phyloP scores from a whole-genome alignment of 2,329 filamentous ascomycete genomes.

The Colletotrichum karsti region DNA sequence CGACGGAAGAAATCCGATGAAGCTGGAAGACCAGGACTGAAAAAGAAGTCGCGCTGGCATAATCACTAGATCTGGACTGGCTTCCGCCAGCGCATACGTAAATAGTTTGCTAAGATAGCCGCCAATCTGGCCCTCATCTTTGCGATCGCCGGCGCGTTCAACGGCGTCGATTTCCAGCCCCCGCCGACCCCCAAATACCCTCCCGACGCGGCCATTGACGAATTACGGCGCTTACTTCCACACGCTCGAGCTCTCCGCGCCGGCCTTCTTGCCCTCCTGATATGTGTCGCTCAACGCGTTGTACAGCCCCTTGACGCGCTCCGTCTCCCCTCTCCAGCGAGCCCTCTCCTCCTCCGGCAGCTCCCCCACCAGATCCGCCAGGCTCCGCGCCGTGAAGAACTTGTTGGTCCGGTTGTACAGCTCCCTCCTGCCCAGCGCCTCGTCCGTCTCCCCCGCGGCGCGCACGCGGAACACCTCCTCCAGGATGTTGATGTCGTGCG shows the following conservation, averaged over 20 bases:
- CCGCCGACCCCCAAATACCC: background rate
- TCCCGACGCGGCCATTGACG: background rate
- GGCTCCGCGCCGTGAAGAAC: constrained; percentile 58
- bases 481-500: constrained; percentile 66
- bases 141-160: background rate
- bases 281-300: constrained; percentile 55
- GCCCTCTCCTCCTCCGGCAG: constrained; percentile 45
- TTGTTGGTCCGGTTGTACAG: constrained; percentile 65
- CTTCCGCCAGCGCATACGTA: background rate
- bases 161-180: constrained; percentile 13
- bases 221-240: constrained; percentile 49
- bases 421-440: constrained; percentile 45
- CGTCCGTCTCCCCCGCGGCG: constrained; percentile 45
- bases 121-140: background rate
- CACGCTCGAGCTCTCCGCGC: constrained; percentile 53
- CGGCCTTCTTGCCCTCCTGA: constrained; percentile 54
- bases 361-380: constrained; percentile 48
- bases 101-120: background rate
- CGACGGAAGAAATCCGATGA: background rate
- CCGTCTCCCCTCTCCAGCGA: constrained; percentile 49
- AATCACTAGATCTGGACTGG: background rate
- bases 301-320: constrained; percentile 58
- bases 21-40: background rate
- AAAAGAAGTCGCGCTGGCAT: background rate
- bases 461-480: constrained; percentile 62